phyloP scores from a whole-genome alignment of 192 early-diverging fungal genomes.

The Jimgerdemannia flammicorona region DNA sequence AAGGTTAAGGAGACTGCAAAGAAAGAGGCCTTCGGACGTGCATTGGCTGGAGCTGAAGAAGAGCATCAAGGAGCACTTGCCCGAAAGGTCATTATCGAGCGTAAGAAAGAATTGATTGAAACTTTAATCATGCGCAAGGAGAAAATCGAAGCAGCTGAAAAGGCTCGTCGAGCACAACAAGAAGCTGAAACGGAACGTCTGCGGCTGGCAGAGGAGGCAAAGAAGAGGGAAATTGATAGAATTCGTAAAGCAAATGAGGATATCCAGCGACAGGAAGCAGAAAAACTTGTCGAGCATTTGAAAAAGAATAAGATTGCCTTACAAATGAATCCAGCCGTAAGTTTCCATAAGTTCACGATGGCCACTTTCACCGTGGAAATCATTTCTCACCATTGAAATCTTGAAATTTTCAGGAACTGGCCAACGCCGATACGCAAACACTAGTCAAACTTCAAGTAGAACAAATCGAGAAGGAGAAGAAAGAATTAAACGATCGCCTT shows the following conservation, averaged over 20 bases:
- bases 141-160: constrained; percentile 80
- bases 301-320: background rate
- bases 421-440: constrained; percentile 73
- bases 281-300: constrained; percentile 70
- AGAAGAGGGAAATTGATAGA: constrained; percentile 80
- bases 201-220: constrained; percentile 81
- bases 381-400: background rate
- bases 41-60: constrained; percentile 69
- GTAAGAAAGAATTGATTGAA: constrained; percentile 74
- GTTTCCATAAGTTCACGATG: background rate
- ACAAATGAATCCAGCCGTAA: background rate
- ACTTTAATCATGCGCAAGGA: constrained; percentile 72
- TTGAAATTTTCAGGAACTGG: constrained; percentile 63
- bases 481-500: constrained; percentile 74
- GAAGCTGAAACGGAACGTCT: constrained; percentile 82
- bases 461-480: constrained; percentile 88
- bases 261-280: constrained; percentile 78
- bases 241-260: constrained; percentile 69
- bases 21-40: constrained; percentile 62
- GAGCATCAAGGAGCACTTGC: constrained; percentile 77
- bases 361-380: background rate
- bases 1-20: constrained; percentile 64
- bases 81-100: constrained; percentile 86
- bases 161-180: constrained; percentile 61
- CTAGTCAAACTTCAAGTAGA: constrained; percentile 84